Evolutionary conservation across 768 basidiomycete genomes (phyloP).

Genomic region (Tulasnella calospora): DNA sequence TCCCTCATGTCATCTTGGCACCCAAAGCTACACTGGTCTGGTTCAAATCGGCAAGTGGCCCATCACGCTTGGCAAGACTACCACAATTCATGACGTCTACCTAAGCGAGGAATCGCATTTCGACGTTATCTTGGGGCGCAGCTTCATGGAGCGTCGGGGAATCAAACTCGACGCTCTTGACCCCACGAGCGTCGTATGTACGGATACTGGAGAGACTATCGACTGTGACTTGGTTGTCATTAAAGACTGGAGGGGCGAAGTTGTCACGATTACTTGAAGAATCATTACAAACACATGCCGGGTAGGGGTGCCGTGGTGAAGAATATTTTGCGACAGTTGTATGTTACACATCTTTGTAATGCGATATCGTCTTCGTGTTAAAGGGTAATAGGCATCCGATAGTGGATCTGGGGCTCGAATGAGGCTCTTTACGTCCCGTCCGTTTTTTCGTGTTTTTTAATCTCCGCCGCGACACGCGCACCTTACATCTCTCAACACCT

Average conservation of each 20-base stretch:
- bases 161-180: slow-evolving; percentile 79
- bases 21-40: slow-evolving; percentile 12
- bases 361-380: neutral
- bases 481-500: neutral
- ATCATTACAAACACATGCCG: neutral
- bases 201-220: slow-evolving; percentile 88
- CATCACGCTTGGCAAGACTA: slow-evolving; percentile 55
- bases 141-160: slow-evolving; percentile 54
- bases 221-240: slow-evolving; percentile 89
- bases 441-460: neutral
- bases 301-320: neutral
- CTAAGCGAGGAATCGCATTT: slow-evolving; percentile 94
- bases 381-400: neutral
- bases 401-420: neutral
- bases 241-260: slow-evolving; percentile 84
- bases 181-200: slow-evolving; percentile 82
- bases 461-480: neutral
- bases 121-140: slow-evolving; percentile 62
- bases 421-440: neutral
- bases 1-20: too few relatives aligned
- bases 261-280: slow-evolving; percentile 75
- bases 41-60: slow-evolving; percentile 62
- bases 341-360: neutral
- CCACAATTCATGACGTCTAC: slow-evolving; percentile 57
- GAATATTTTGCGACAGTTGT: neutral